Conservation (phyloP, 73 alveolate genomes). For the Symbiodinium pilosum region DNA sequence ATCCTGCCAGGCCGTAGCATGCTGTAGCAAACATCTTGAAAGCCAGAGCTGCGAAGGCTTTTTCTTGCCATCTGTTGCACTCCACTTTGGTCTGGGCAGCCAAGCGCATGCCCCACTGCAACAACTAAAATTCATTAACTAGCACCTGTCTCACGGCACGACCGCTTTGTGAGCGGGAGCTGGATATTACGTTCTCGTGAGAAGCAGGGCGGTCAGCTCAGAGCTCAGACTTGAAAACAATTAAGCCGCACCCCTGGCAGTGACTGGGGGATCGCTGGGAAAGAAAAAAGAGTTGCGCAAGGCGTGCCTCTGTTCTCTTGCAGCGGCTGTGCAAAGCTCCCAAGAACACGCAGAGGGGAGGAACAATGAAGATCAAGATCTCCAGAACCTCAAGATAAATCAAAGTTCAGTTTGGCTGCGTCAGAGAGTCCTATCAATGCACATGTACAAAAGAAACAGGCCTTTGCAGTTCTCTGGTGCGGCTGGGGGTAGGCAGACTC, state of each 20-base stretch:
- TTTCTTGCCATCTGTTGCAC: neutral
- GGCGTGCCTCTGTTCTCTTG: too few species aligned
- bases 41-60: too few species aligned
- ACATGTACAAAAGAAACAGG: neutral
- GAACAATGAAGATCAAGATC: constrained; percentile 61
- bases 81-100: neutral
- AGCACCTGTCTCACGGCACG: too few species aligned
- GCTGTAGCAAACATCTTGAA: too few species aligned
- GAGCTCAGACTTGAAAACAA: neutral
- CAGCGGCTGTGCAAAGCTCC: constrained; percentile 45
- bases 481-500: constrained; percentile 17
- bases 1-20: neutral
- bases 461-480: neutral
- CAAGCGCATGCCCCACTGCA: neutral
- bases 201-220: neutral
- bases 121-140: neutral
- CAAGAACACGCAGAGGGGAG: constrained; percentile 49
- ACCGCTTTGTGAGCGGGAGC: too few species aligned
- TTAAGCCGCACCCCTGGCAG: too few species aligned
- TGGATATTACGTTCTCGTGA: too few species aligned
- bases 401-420: neutral
- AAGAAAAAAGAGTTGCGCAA: too few species aligned
- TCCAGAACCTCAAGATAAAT: constrained; percentile 29
- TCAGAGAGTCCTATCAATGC: neutral
- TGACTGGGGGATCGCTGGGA: too few species aligned